phyloP scores from a whole-genome alignment of 176 grass and related monocot genomes.

The Carex cristatella region DNA sequence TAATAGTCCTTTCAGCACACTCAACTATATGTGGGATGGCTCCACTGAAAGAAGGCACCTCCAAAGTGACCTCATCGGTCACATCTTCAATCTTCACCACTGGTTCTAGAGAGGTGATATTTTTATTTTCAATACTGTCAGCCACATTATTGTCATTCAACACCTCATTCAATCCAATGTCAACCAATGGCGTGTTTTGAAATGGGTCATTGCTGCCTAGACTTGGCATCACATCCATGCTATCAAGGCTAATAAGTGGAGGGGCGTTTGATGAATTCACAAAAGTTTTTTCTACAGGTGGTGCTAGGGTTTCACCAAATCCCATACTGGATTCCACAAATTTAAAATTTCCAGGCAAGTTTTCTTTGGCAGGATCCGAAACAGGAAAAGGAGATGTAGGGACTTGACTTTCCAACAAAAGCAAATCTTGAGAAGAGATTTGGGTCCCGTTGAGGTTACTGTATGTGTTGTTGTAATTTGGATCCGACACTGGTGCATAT shows the following conservation, averaged over 20 bases:
- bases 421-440: constrained; percentile 17
- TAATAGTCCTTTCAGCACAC: constrained; percentile 32
- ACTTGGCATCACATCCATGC: constrained; percentile 13
- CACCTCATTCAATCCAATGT: background rate
- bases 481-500: background rate
- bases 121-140: background rate
- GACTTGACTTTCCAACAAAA: constrained; percentile 4
- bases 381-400: background rate
- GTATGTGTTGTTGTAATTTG: constrained; percentile 1
- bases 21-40: constrained; percentile 44
- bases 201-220: constrained; percentile 1
- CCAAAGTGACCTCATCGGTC: constrained; percentile 42
- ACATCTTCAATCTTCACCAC: constrained; percentile 52
- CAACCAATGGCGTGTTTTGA: background rate
- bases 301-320: background rate
- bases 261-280: background rate
- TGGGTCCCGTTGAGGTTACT: background rate
- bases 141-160: background rate
- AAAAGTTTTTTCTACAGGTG: background rate
- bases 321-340: background rate
- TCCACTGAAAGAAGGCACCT: constrained; percentile 29
- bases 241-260: constrained; percentile 16
- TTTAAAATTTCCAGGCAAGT: background rate
- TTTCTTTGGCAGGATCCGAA: background rate
- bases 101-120: background rate